Evolutionary conservation across 2,329 filamentous ascomycete genomes (phyloP), one percentile per base, ranked within the genome.

Genomic region (Pseudogymnoascus sp.): DNA sequence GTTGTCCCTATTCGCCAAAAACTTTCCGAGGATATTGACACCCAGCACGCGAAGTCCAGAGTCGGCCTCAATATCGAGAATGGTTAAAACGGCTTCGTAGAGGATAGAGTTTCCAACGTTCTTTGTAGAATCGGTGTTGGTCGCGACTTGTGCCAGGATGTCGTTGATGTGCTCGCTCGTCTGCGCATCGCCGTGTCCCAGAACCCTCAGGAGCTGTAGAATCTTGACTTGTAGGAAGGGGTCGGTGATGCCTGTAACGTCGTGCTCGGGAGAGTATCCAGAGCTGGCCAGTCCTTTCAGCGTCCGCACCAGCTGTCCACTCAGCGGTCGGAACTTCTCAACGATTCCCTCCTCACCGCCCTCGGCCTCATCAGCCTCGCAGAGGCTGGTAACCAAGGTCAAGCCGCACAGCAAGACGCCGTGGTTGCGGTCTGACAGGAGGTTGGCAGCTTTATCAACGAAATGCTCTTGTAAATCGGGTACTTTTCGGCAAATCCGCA

Each of bases 161-260:
- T 99, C 94, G 77, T 97, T 99, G 79, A 99, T 97, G 75, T 96
- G 88, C 76, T 99, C 95, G 75, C 92, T 97, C 25, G 91, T 92
- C 65, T 92, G 83, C 10, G 86, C 80, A 75, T 99, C 92, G 37
- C 93, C 92, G 66, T 92, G 86, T 14, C 89, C 93, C 53, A 99
- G 80, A 7, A 96, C 90, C 67, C 93, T 84, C 61, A 99, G 79
- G 61, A 99, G 78, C 63, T 90, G 87, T 62, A 99, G 80, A 64
- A 99, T 92, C 79, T 97, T 99, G 77, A 96, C 92, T 77, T 99
- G 94, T 59, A 99, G 77, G 78, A 99, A 99, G 0, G 94, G 94
- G 75, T 99, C 95, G 42, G 93, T 96, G 67, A 99, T 96, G 38
- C 95, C 95, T 16, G 92, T 97, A 47, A 99, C 94, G 76, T 99